Percentiles rank a stretch among this genome's conserved stretches.
Evolutionary conservation across 2,329 filamentous ascomycete species (phyloP).

Genomic region (Beauveria sp.): DNA sequence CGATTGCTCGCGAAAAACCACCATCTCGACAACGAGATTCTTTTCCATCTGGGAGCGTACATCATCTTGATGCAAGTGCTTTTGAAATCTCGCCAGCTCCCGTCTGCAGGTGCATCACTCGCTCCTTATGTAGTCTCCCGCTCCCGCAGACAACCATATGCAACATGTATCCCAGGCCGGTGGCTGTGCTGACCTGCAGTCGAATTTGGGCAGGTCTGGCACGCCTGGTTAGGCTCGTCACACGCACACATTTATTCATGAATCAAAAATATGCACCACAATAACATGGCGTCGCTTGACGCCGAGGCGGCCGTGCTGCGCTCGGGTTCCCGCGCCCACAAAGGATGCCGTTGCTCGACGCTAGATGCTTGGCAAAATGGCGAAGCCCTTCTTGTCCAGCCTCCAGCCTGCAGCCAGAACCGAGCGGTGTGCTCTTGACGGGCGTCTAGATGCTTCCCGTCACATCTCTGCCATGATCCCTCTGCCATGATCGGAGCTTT

Average conservation of each 20-base stretch:
- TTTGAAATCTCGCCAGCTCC: no score
- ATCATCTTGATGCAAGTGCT: not conserved
- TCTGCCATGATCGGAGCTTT: no score
- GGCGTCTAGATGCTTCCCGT: not conserved
- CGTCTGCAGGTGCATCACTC: no score
- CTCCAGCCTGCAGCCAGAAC: not conserved
- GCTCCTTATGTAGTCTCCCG: not conserved
- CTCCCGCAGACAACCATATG: not conserved
- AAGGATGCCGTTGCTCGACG: not conserved
- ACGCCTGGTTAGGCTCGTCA: not conserved
- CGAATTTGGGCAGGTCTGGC: not conserved
- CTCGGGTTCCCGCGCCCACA: slow-evolving; percentile 5
- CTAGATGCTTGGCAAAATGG: not conserved
- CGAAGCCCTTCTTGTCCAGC: not conserved
- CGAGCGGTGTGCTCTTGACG: not conserved
- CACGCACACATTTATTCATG: not conserved
- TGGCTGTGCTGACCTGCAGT: not conserved
- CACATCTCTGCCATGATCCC: not conserved
- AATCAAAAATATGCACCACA: not conserved
- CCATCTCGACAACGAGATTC: no score
- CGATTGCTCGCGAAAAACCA: not conserved
- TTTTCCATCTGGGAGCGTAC: not conserved
- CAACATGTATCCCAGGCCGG: not conserved
- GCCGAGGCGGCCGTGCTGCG: not conserved
- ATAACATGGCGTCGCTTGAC: not conserved